Base-by-base conservation (phyloP, 352 stramenopile genomes). In the Globisporangium middletonii region DNA sequence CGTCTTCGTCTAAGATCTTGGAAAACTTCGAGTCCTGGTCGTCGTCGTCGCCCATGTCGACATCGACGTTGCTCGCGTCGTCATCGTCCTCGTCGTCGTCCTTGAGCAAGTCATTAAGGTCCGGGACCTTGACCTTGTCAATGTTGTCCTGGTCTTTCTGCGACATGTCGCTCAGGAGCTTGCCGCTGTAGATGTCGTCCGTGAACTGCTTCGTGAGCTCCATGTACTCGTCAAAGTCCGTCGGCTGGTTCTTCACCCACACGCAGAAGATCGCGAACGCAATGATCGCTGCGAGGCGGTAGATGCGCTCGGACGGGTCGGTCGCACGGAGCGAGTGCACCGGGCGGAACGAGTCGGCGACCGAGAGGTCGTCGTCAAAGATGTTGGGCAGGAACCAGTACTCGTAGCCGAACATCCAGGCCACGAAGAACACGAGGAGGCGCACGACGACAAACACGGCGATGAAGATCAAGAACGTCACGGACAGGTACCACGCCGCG, bases 201-300 rank as follows among this genome's bases (percentile, higher is more conserved):
- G 98, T 97, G 69, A 99, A 99, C 73, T 99, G 96, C 69, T 97
- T 98, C 64, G 98, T 98, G 33, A 97, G 88, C 65, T 94, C 79
- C 69, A 99, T 98, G 82, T 99, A 99, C 5, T 97, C 96, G 86
- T 99, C 97, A 78, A 99, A 99, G 72, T 99, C 97, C 12, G 97
- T 99, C 12, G 97, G 97, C 74, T 99, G 97, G 59, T 98, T 98
- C 59, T 98, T 97, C 47, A 98, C 95, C 97, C 96, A 99, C 16
- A 98, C 94, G 63, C 94, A 97, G 64, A 99, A 99, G 5, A 78
- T 96, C 15, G 94, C 86, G 57, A 99, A 98, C 15, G 86, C 82
- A 26, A 98, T 65, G 47, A 97, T 84, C 41, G 96, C 89, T 33
- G 91, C 79, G 27, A 98, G 64, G 52, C 97, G 92, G 71, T 99